Evolutionary conservation across 1,139 yeast species (phyloP).

Genomic region (Candida frijolesensis): DNA sequence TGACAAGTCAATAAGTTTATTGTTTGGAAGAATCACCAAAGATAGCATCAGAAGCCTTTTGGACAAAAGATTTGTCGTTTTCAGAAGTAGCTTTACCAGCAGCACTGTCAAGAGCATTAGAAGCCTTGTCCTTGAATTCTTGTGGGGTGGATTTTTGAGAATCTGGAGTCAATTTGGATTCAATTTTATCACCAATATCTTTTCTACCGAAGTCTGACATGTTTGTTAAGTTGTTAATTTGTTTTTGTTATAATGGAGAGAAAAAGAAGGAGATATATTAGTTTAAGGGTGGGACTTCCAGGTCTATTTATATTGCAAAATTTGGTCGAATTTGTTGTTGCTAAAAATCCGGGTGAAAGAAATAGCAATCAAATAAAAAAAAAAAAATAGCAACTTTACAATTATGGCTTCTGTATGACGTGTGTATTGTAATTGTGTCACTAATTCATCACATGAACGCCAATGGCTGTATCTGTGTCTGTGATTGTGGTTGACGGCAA

Average conservation of each 20-base stretch:
- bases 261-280: neutral
- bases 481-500: neutral
- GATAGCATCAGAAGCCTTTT: conserved; percentile 44
- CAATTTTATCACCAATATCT: conserved; percentile 42
- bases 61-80: conserved; percentile 41
- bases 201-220: conserved; percentile 53
- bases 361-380: neutral
- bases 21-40: conserved; percentile 26
- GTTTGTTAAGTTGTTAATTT: conserved; percentile 7
- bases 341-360: neutral
- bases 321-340: neutral
- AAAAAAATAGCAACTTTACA: conserved; percentile 3
- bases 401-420: neutral
- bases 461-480: neutral
- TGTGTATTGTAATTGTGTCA: neutral
- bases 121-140: conserved; percentile 39
- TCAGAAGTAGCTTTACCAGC: conserved; percentile 38
- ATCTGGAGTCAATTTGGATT: conserved; percentile 43
- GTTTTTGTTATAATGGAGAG: conserved; percentile 3
- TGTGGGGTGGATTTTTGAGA: conserved; percentile 43
- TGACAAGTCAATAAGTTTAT: conserved; percentile 1
- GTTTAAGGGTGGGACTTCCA: neutral
- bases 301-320: conserved; percentile 9
- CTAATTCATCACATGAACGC: neutral
- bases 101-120: conserved; percentile 36